phyloP scores from a whole-genome alignment of 2,329 filamentous ascomycete genomes.

The Fusarium armeniacum region DNA sequence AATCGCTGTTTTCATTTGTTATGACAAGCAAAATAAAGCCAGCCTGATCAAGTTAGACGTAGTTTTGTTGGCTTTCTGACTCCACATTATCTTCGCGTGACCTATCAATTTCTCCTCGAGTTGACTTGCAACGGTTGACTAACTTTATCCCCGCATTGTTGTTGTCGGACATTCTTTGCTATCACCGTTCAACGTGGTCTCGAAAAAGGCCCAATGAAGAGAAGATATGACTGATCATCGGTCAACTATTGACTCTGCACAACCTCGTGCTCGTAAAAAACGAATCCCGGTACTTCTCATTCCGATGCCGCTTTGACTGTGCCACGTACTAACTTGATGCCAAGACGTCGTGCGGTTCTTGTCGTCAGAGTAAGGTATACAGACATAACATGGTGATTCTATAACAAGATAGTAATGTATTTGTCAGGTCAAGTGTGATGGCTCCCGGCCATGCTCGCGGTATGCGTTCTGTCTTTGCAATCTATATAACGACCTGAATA shows the following conservation, averaged over 20 bases:
- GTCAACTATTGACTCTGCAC: neutral
- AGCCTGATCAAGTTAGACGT: neutral
- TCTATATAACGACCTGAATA: too few species aligned
- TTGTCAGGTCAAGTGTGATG: conserved; percentile 17
- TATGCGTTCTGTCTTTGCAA: neutral
- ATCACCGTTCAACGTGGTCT: conserved; percentile 3
- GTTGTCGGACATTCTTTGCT: conserved; percentile 1
- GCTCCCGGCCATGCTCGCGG: conserved; percentile 21
- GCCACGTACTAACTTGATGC: neutral
- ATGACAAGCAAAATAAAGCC: neutral
- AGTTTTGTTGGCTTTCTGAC: neutral
- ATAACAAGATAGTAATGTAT: accelerated
- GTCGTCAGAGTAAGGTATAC: conserved; percentile 26
- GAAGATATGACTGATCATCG: neutral
- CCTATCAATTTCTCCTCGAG: neutral
- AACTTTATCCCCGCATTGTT: conserved; percentile 1
- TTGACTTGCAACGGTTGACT: neutral
- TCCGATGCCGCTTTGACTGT: too few species aligned
- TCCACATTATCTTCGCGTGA: conserved; percentile 11
- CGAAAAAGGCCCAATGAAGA: neutral
- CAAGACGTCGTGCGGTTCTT: conserved; percentile 22
- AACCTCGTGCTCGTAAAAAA: conserved; percentile 16
- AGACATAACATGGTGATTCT: accelerated
- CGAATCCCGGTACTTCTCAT: conserved; percentile 19
- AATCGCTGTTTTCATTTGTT: accelerated